Base-by-base conservation (phyloP, 2,329 filamentous ascomycete genomes). In the Cytospora mali region DNA sequence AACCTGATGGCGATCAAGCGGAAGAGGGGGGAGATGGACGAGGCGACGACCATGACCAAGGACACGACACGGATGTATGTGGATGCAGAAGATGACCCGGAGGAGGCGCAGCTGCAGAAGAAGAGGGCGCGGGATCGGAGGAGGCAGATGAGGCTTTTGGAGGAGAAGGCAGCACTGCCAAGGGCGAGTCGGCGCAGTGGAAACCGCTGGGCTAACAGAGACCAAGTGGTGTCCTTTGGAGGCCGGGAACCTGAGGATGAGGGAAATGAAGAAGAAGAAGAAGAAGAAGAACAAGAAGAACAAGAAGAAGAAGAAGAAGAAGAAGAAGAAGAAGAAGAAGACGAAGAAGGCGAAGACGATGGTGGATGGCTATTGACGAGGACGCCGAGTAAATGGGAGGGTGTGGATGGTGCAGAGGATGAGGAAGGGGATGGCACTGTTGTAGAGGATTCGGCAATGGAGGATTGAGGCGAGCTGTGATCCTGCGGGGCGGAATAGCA, bases 1-100 rank as follows among this genome's bases (percentile, higher is more conserved):
- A 84, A 84, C 29, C 70, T 93, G 27, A 88, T 88, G 67, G 80
- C 82, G 14, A 74, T 89, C 57, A 92, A 92, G 73, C 81, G 80
- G 55, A 80, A 80, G 29, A 86, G 81, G 68, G 88, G 87, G 9
- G 88, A 92, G 72, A 79, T 73, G 21, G 89, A 92, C 70, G 76
- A 84, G 18, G 87, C 91, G 28, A 89, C 87, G 0, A 80, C 88
- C 5, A 81, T 84, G 70, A 82, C 83, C 6, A 71, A 74, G 28
- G 77, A 73, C 52, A 73, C 72, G 14, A 61, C 66, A 33, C 68
- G 70, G 23, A 70, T 70, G 62, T 67, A 68, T 49, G 64, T 80
- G 46, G 78, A 77, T 33, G 70, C 73, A 28, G 77, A 77, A 49
- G 79, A 81, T 65, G 76, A 75, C 54, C 69, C 74, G 53, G 75